Percentiles rank a stretch among this genome's conserved stretches.
Evolutionary conservation across 139 green algal genomes (phyloP).

Genomic region (Haematococcus lacustris): DNA sequence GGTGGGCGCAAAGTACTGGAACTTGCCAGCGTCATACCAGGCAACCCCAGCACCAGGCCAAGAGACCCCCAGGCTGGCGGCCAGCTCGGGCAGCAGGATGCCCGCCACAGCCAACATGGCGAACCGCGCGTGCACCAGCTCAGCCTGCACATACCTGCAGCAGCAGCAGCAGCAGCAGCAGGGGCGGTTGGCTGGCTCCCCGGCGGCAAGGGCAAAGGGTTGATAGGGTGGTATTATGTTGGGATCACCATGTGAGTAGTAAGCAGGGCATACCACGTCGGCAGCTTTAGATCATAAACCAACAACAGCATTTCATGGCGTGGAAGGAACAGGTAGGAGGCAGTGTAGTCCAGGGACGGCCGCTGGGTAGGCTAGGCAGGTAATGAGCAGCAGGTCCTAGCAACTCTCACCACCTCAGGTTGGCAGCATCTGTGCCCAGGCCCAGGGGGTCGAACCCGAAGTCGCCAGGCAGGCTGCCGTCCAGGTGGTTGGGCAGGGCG

Average conservation of each 20-base stretch:
- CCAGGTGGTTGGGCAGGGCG: background rate
- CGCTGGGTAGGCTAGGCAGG: background rate
- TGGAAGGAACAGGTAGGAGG: too few relatives aligned
- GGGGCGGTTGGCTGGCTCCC: background rate
- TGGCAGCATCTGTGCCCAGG: conserved; percentile 54
- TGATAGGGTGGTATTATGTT: too few relatives aligned
- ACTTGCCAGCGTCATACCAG: conserved; percentile 45
- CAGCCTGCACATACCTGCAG: conserved; percentile 40
- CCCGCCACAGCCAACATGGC: conserved; percentile 63
- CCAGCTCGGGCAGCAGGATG: conserved; percentile 45
- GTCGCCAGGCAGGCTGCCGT: conserved; percentile 2
- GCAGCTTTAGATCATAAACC: too few relatives aligned
- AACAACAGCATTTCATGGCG: background rate
- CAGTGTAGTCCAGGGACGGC: too few relatives aligned
- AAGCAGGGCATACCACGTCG: too few relatives aligned
- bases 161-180: background rate
- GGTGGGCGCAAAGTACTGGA: conserved; percentile 42
- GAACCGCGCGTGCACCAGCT: conserved; percentile 46
- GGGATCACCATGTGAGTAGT: too few relatives aligned
- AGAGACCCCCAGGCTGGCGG: conserved; percentile 12
- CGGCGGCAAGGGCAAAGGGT: too few relatives aligned
- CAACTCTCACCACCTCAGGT: conserved; percentile 41
- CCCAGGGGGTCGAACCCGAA: conserved; percentile 67
- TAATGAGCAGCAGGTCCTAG: background rate
- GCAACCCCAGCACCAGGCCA: conserved; percentile 20